Base-by-base conservation (phyloP, 495 filamentous ascomycete genomes). In the Endocarpon pusillum region DNA sequence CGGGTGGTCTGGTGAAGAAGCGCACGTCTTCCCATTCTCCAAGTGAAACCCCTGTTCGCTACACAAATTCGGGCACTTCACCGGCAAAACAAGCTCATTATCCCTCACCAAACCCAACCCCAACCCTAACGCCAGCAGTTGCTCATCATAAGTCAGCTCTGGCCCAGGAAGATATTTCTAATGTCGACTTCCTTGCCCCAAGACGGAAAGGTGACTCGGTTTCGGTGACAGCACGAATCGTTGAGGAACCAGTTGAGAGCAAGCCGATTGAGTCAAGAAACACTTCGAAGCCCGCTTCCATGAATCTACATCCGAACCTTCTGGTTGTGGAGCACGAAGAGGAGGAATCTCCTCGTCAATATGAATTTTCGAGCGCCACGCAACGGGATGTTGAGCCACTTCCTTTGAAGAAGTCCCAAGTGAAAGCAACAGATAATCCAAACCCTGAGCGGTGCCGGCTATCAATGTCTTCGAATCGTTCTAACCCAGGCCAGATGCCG, bases 151-250 rank as follows among this genome's bases (percentile, higher is more conserved):
- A n/a, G n/a, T n/a, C n/a, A n/a, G n/a, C n/a, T n/a, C n/a, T n/a
- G n/a, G n/a, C n/a, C n/a, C n/a, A n/a, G n/a, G n/a, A n/a, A n/a
- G n/a, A n/a, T n/a, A n/a, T n/a, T n/a, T n/a, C n/a, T n/a, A n/a
- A n/a, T n/a, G n/a, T n/a, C n/a, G n/a, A n/a, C n/a, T n/a, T n/a
- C n/a, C n/a, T n/a, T n/a, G n/a, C n/a, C n/a, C n/a, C n/a, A n/a
- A n/a, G n/a, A n/a, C n/a, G n/a, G 62, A n/a, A 66, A 69, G 32
- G 73, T 67, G 54, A 44, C 36, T 85, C 80, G 9, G 67, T 89
- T 7, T 82, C 84, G 21, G 81, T 89, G 6, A 84, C 78, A 1
- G 77, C 83, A 19, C 71, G 75, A 15, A 85, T 87, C 25, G 54
- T 87, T 19, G 67, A 80, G 19, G 73, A 81, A 32, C 52, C 63